Conservation (phyloP, 2,329 filamentous ascomycete species). For the Aspergillus brunneoviolaceus region DNA sequence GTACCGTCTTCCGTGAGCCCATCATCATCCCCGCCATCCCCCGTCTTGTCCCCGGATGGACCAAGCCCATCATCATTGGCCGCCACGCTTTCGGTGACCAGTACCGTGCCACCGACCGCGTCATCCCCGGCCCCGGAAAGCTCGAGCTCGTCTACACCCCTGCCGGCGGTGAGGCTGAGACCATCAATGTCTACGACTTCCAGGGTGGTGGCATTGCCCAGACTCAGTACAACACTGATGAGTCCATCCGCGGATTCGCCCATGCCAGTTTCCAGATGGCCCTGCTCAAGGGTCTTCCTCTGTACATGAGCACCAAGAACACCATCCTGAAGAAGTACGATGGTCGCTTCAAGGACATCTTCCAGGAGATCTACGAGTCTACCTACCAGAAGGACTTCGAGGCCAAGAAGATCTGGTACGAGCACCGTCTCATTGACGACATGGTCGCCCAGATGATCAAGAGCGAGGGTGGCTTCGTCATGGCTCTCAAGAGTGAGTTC, state of each 20-base stretch:
- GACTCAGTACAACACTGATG: constrained; percentile 97
- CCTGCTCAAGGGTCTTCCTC: constrained; percentile 78
- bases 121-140: constrained; percentile 79
- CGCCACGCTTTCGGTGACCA: constrained; percentile 98
- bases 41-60: constrained; percentile 93
- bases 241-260: constrained; percentile 91
- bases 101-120: constrained; percentile 92
- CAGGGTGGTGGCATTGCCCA: constrained; percentile 82
- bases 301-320: constrained; percentile 99
- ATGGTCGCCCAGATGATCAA: constrained; percentile 99
- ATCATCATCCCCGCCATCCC: constrained; percentile 95
- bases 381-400: constrained; percentile 88
- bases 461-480: constrained; percentile 92
- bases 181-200: constrained; percentile 89
- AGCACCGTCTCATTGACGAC: constrained; percentile 98
- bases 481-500: constrained; percentile 89
- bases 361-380: constrained; percentile 91
- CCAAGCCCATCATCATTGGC: constrained; percentile 98
- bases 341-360: constrained; percentile 98
- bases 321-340: constrained; percentile 99
- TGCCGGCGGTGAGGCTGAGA: constrained; percentile 71
- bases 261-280: constrained; percentile 97
- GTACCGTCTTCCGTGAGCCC: constrained; percentile 98
- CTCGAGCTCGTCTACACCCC: constrained; percentile 95
- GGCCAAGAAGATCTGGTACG: constrained; percentile 93